Evolutionary conservation across 768 basidiomycete genomes (phyloP), one percentile per base, ranked within the genome.

Genomic region (Termitomyces sp.): DNA sequence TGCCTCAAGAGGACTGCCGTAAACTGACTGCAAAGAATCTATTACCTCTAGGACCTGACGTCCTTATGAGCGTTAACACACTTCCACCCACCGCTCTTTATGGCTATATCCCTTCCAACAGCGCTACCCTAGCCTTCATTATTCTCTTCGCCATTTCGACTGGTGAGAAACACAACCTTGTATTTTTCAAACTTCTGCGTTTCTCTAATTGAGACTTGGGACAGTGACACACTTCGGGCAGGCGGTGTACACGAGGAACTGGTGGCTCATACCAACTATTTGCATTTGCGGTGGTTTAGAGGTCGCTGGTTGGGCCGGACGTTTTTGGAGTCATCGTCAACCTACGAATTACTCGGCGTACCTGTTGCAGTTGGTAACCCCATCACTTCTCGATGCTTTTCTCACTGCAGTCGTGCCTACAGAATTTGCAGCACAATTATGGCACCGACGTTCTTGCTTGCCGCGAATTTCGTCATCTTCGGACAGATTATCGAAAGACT

Each of bases 391-490:
- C n/a, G 39, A 33, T 39, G n/a, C 4, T 15, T 30, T 50, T 44
- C 30, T 57, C n/a, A 54, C 12, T 57, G 20, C 22, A 22, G 18
- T 30, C 6, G 15, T n/a, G 15, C 55, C 50, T 11, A 31, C 24
- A 80, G 79, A 58, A 75, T 77, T 8, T 70, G 72, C 3, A 68
- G 72, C 1, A 81, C 80, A 0, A 80, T 85, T 53, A 60, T 85
- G 16, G 81, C 77, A 0, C 85, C 85, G 1, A 85, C 83, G 0
- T 82, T 82, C 1, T 71, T 86, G 11, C 67, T 85, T 6, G 85
- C 84, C 0, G 84, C 76, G 4, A 81, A 78, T 59, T 87, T 86
- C 62, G 69, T 84, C 39, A 77, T 84, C 42, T 74, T 85, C 34
- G 80, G 79, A 2, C 68, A 68, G 15, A 75, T 85, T 42, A 79